Evolutionary conservation across 108 stramenopile species (phyloP).

Genomic region (Skeletonema potamos): DNA sequence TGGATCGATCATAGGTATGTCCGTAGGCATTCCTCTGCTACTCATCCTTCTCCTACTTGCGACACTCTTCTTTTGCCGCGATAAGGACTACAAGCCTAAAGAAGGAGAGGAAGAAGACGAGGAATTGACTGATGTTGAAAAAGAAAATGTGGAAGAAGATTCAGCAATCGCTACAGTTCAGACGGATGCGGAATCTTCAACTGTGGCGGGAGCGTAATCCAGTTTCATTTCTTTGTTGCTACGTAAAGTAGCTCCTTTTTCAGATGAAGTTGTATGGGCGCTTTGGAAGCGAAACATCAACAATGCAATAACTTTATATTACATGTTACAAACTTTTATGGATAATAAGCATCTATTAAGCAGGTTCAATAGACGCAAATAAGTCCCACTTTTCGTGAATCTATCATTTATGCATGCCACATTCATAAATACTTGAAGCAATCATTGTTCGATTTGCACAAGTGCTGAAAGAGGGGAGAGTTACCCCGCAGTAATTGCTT

Average conservation of each 20-base stretch:
- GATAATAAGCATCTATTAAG: background rate
- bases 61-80: background rate
- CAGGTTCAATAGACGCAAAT: background rate
- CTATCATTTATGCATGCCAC: background rate
- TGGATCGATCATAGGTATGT: background rate
- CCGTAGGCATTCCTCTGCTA: background rate
- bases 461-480: constrained; percentile 37
- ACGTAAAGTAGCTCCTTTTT: background rate
- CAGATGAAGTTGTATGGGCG: no score
- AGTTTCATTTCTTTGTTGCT: no score
- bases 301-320: background rate
- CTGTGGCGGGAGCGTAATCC: background rate
- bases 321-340: background rate
- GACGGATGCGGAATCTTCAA: background rate
- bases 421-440: constrained; percentile 23
- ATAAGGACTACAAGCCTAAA: background rate
- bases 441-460: constrained; percentile 29
- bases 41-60: background rate
- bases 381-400: background rate
- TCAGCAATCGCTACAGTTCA: background rate
- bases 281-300: background rate
- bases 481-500: constrained; percentile 29
- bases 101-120: background rate
- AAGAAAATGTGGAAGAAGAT: background rate
- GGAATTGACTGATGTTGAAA: background rate